Conservation (phyloP, 1,284 basidiomycete species). For the Leccinum variabile region DNA sequence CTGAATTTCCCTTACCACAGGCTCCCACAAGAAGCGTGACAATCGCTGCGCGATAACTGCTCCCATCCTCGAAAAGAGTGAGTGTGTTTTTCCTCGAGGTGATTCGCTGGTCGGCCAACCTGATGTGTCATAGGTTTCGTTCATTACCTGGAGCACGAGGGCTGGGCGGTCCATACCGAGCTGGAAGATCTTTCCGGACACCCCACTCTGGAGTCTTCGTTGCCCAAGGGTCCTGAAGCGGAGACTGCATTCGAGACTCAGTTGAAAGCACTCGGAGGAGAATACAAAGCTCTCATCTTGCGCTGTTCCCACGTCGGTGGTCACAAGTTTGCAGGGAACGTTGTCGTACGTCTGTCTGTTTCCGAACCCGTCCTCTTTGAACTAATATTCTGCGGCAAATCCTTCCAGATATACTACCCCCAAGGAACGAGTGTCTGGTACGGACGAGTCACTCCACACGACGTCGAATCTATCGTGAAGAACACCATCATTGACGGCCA, state of each 20-base stretch:
- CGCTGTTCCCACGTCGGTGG: constrained; percentile 88
- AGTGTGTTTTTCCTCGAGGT: constrained; percentile 10
- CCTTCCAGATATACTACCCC: constrained; percentile 72
- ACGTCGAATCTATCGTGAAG: constrained; percentile 83
- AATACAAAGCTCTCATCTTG: constrained; percentile 72
- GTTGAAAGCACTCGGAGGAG: constrained; percentile 51
- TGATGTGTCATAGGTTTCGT: constrained; percentile 51
- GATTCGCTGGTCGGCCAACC: constrained; percentile 4
- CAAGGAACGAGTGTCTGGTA: constrained; percentile 87
- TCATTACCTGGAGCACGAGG: constrained; percentile 57
- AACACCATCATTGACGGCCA: constrained; percentile 84
- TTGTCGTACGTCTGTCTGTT: constrained; percentile 56
- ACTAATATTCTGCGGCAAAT: constrained; percentile 31
- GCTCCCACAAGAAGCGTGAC: constrained; percentile 89
- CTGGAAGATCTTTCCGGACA: constrained; percentile 64
- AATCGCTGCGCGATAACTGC: constrained; percentile 88
- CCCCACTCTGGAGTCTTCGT: constrained; percentile 53
- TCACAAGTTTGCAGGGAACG: constrained; percentile 90
- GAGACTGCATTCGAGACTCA: constrained; percentile 41
- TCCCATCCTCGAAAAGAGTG: constrained; percentile 76
- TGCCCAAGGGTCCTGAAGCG: constrained; percentile 40
- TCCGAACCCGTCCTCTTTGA: background rate
- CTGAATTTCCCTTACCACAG: constrained; percentile 40
- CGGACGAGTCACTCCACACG: constrained; percentile 88
- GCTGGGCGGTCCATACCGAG: constrained; percentile 76